A percentile compares a stretch with the other conserved stretches of the same genome.
phyloP scores from a whole-genome alignment of 1,284 basidiomycete genomes.

The Vanrija pseudolonga region DNA sequence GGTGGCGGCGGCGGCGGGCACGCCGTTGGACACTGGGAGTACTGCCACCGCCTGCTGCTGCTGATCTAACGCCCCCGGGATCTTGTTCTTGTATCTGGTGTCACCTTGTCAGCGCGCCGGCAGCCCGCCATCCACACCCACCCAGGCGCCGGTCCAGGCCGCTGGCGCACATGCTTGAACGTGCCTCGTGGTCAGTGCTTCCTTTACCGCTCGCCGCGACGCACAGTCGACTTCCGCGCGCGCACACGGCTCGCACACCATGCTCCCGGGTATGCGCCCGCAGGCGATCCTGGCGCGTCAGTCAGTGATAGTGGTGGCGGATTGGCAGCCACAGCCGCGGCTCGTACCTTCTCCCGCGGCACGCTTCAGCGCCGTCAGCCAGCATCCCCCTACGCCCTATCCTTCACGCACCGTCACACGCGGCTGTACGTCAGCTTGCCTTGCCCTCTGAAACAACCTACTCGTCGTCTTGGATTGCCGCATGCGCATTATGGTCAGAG shows the following conservation, averaged over 20 bases:
- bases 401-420: conserved; percentile 1
- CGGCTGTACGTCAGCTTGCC: background rate
- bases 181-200: no score
- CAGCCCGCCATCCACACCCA: background rate
- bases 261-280: background rate
- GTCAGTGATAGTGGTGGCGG: background rate
- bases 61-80: no score
- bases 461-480: no score
- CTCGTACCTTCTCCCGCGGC: background rate
- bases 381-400: background rate
- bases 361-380: background rate
- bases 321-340: no score
- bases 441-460: background rate
- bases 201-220: background rate
- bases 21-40: background rate
- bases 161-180: conserved; percentile 1
- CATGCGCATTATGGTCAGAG: no score
- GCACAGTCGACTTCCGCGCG: background rate
- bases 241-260: background rate
- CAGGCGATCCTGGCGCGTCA: background rate
- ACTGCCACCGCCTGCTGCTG: background rate
- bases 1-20: background rate
- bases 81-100: no score
- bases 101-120: no score
- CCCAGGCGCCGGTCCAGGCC: background rate